phyloP scores from a whole-genome alignment of 768 basidiomycete species.

The Rhizopogon sp. region DNA sequence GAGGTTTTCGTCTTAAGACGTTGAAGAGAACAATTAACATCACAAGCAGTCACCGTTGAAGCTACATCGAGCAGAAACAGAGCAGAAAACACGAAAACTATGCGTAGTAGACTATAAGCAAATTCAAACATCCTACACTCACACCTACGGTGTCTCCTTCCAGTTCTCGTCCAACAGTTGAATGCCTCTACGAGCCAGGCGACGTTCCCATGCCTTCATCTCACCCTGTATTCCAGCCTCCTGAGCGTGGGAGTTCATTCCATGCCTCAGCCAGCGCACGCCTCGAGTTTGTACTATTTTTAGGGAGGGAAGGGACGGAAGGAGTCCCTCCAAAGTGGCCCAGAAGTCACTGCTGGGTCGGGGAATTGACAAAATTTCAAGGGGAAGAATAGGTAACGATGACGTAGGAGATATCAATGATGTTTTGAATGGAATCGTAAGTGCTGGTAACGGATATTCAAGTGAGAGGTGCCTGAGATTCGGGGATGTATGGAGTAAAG shows the following conservation, averaged over 20 bases:
- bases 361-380: conserved; percentile 70
- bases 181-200: conserved; percentile 53
- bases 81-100: background rate
- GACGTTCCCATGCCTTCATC: conserved; percentile 68
- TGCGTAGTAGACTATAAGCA: background rate
- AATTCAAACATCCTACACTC: background rate
- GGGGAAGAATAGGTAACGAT: conserved; percentile 27
- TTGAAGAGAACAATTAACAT: no score
- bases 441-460: conserved; percentile 59
- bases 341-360: conserved; percentile 63
- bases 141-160: conserved; percentile 37
- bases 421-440: conserved; percentile 26
- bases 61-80: background rate
- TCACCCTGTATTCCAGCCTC: conserved; percentile 78
- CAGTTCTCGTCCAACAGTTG: conserved; percentile 70
- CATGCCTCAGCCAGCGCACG: conserved; percentile 67
- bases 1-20: no score
- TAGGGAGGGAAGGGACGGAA: conserved; percentile 55
- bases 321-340: conserved; percentile 45
- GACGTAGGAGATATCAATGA: conserved; percentile 11
- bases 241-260: conserved; percentile 59
- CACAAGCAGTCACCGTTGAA: background rate
- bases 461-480: conserved; percentile 66
- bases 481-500: conserved; percentile 46
- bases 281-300: conserved; percentile 57